A percentile compares a stretch with the other conserved stretches of the same genome.
phyloP scores from a whole-genome alignment of 2,329 filamentous ascomycete genomes.

The Ceratocystis cacaofunesta region DNA sequence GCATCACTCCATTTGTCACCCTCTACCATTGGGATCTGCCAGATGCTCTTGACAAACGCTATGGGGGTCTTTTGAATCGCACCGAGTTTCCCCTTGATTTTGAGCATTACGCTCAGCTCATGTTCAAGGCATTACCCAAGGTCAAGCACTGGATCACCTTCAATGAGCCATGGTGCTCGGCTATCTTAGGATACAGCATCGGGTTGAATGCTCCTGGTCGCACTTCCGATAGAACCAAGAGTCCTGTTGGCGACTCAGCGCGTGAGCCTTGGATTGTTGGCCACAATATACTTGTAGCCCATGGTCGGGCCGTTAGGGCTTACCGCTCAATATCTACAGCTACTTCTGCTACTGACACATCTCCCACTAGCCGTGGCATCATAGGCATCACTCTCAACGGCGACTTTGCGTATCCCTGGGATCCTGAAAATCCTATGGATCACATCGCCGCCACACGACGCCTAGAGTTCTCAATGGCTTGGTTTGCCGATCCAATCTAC shows the following conservation, averaged over 20 bases:
- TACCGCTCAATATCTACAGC: slow-evolving; percentile 60
- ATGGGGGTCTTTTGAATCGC: slow-evolving; percentile 67
- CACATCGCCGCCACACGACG: slow-evolving; percentile 64
- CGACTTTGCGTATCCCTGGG: slow-evolving; percentile 71
- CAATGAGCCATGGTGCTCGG: slow-evolving; percentile 79
- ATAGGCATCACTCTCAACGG: slow-evolving; percentile 84
- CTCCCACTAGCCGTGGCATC: slow-evolving; percentile 48
- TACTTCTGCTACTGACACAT: slow-evolving; percentile 30
- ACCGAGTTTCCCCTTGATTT: slow-evolving; percentile 72
- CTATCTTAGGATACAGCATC: slow-evolving; percentile 63
- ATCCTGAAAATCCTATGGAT: slow-evolving; percentile 58
- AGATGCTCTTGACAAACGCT: slow-evolving; percentile 61
- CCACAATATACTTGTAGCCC: slow-evolving; percentile 66
- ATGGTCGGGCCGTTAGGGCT: slow-evolving; percentile 64
- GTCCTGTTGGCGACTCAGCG: slow-evolving; percentile 53
- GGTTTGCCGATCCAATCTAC: slow-evolving; percentile 83
- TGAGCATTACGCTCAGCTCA: slow-evolving; percentile 59
- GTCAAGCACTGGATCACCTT: slow-evolving; percentile 85
- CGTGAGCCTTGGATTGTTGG: slow-evolving; percentile 72
- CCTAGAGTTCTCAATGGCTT: slow-evolving; percentile 73
- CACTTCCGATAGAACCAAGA: slow-evolving; percentile 60
- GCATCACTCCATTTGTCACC: slow-evolving; percentile 68
- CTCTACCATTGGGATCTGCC: slow-evolving; percentile 84
- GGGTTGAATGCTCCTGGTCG: slow-evolving; percentile 72
- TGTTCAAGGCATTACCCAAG: slow-evolving; percentile 59